Base-by-base conservation (phyloP, 2,329 filamentous ascomycete genomes). In the Hypoxylon sp. region DNA sequence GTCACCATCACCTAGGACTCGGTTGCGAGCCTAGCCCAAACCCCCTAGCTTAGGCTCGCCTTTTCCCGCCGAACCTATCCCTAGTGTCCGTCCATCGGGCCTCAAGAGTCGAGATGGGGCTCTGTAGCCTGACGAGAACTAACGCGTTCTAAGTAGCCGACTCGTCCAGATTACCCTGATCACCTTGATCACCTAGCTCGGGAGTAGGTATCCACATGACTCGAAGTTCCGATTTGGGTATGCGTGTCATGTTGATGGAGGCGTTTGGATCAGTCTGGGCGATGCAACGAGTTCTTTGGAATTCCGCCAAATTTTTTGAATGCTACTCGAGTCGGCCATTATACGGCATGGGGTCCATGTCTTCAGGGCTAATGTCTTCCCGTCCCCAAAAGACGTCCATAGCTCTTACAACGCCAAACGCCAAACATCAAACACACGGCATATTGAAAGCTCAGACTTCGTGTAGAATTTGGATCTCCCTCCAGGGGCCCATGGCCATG, bases 111-210 rank as follows among this genome's bases (percentile, higher is more conserved):
- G 13, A 41, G 38, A 54, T 15, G 26, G 41, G 23, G 21, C n/a
- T 41, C 42, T 20, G 48, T 45, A 35, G 56, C 60, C 60, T 47
- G 49, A 63, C 38, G 48, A 60, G 46, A 49, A 52, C 42, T 51
- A 49, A 45, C 47, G 52, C 43, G 51, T 31, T 46, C 38, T 21
- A 55, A 33, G 29, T 42, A 13, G 40, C 40, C 29, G 24, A 35
- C 23, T 5, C 31, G 5, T 45, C 40, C 49, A n/a, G n/a, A n/a
- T n/a, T n/a, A n/a, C n/a, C n/a, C n/a, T n/a, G n/a, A n/a, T n/a
- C n/a, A n/a, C n/a, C n/a, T n/a, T n/a, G n/a, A 42, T 43, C 41
- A 45, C 26, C n/a, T n/a, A 43, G 29, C 18, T 41, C 45, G 20
- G 42, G 24, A 29, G 1, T 33, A n/a, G 23, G 33, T 21, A 26